A percentile compares a stretch with the other conserved stretches of the same genome.
These are phyloP conservation scores for Pezicula carpinea DNA, from an alignment of 2,329 filamentous ascomycete genomes.

Conservation along the genomic window DNA sequence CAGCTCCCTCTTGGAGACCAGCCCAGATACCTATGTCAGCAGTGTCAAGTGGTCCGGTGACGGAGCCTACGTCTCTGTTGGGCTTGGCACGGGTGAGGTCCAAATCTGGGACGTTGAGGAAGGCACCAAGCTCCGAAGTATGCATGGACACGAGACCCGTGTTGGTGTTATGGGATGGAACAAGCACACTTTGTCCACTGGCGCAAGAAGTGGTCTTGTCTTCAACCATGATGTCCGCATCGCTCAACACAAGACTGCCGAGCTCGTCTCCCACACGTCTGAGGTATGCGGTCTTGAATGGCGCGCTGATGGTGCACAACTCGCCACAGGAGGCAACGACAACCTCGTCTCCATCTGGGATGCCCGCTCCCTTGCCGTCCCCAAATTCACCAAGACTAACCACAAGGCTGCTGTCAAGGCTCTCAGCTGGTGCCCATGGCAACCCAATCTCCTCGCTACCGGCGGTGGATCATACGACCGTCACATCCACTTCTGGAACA, in stretches of 20 bases:
- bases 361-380: constrained; percentile 83
- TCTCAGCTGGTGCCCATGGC: constrained; percentile 98
- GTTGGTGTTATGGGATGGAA: constrained; percentile 99
- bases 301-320: constrained; percentile 92
- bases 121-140: constrained; percentile 91
- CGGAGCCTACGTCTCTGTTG: constrained; percentile 92
- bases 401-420: constrained; percentile 99
- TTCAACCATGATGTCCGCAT: constrained; percentile 99
- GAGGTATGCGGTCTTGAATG: constrained; percentile 98
- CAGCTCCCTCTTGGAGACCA: constrained; percentile 81
- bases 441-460: constrained; percentile 92
- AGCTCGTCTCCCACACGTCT: constrained; percentile 94
- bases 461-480: constrained; percentile 95
- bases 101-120: constrained; percentile 99
- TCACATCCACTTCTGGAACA: constrained; percentile 99
- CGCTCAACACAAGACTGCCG: constrained; percentile 95
- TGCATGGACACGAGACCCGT: constrained; percentile 95
- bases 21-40: constrained; percentile 89
- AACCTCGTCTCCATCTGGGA: constrained; percentile 99
- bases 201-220: constrained; percentile 88
- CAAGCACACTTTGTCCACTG: constrained; percentile 95
- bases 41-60: constrained; percentile 99
- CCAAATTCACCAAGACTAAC: constrained; percentile 99
- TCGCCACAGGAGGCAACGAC: constrained; percentile 96
- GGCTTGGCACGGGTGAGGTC: constrained; percentile 90